Conservation (phyloP, 345 rosid species). For the Arabidopsis suecica region DNA sequence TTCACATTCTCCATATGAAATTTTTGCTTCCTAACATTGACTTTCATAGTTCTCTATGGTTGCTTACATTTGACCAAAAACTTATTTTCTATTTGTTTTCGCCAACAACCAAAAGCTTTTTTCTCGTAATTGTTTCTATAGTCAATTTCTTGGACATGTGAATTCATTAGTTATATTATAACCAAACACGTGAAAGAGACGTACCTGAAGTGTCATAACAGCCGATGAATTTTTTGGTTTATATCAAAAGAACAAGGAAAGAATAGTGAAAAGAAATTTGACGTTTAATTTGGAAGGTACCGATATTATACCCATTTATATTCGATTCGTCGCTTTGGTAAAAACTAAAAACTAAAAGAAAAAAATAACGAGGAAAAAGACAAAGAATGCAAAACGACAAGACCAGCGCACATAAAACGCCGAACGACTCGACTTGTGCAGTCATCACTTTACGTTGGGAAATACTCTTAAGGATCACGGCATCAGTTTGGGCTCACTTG, state of each 20-base stretch:
- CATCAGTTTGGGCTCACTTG: slow-evolving; percentile 2
- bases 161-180: neutral
- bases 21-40: neutral
- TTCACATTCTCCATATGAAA: neutral
- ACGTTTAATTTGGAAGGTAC: slow-evolving; percentile 20
- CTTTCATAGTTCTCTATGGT: neutral
- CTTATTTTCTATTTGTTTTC: neutral
- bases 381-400: slow-evolving; percentile 32
- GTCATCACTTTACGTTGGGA: slow-evolving; percentile 39
- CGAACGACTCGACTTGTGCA: slow-evolving; percentile 25
- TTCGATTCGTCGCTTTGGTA: slow-evolving; percentile 32
- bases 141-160: slow-evolving; percentile 2
- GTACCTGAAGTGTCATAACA: slow-evolving; percentile 20
- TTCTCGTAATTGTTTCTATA: neutral
- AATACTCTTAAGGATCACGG: slow-evolving; percentile 20
- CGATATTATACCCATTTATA: slow-evolving; percentile 8
- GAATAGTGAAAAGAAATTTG: neutral
- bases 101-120: slow-evolving; percentile 1
- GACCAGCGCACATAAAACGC: slow-evolving; percentile 43
- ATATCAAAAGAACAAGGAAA: neutral
- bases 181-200: slow-evolving; percentile 37
- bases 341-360: slow-evolving; percentile 16
- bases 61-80: slow-evolving; percentile 9
- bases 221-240: neutral
- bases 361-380: slow-evolving; percentile 1